phyloP scores from a whole-genome alignment of 2,329 filamentous ascomycete genomes.

The Mariannaea sp. region DNA sequence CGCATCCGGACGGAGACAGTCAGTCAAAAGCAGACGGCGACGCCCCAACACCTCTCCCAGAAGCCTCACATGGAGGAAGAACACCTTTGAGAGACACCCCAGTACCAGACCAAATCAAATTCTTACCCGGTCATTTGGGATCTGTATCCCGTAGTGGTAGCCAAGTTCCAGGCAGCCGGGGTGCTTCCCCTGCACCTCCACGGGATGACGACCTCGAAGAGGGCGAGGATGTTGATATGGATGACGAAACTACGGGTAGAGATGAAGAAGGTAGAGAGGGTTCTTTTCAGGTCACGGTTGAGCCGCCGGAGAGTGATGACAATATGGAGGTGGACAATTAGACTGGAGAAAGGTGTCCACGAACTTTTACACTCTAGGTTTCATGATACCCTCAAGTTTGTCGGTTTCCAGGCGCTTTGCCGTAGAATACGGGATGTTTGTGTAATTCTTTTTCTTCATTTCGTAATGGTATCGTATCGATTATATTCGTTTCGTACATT shows the following conservation, averaged over 20 bases:
- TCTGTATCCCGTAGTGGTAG: slow-evolving; percentile 34
- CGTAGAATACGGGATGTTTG: not conserved
- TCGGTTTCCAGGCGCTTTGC: slow-evolving; percentile 22
- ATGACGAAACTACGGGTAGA: slow-evolving; percentile 47
- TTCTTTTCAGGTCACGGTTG: slow-evolving; percentile 55
- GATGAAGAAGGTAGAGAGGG: slow-evolving; percentile 50
- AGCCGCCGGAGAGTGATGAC: slow-evolving; percentile 57
- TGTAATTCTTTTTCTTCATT: too few relatives aligned
- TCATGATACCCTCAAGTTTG: slow-evolving; percentile 37
- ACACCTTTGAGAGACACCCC: slow-evolving; percentile 43
- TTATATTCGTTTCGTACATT: not conserved
- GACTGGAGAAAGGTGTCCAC: not conserved
- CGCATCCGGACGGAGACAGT: slow-evolving; percentile 51
- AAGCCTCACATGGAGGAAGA: slow-evolving; percentile 37
- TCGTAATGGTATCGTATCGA: slow-evolving; percentile 28
- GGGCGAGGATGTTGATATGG: slow-evolving; percentile 64
- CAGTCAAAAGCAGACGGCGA: slow-evolving; percentile 39
- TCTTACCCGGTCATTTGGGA: slow-evolving; percentile 22
- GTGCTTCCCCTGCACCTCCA: slow-evolving; percentile 37
- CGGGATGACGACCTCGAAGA: slow-evolving; percentile 46
- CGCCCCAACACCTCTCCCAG: slow-evolving; percentile 35
- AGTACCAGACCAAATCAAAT: slow-evolving; percentile 37
- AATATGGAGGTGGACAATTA: slow-evolving; percentile 68
- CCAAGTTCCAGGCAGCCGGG: slow-evolving; percentile 37
- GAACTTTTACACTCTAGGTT: slow-evolving; percentile 21